Percentiles rank a stretch among this genome's conserved stretches.
Conservation (phyloP, 768 basidiomycete species). For the Boletus rufocinnamomeus region DNA sequence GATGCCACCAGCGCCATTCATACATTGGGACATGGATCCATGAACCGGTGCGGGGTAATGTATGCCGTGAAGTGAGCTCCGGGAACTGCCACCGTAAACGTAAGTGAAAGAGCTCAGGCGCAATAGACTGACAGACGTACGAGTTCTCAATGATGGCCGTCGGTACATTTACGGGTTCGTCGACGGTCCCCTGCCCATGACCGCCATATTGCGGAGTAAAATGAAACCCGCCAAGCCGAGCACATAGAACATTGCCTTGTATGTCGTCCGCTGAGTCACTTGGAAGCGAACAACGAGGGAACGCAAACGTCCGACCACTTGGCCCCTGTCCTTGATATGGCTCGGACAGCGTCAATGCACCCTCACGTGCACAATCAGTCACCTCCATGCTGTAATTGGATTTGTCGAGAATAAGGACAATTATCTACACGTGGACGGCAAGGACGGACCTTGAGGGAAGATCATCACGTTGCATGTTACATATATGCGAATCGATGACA, state of each 20-base stretch:
- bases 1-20: constrained; percentile 16
- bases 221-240: constrained; percentile 29
- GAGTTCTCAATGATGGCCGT: constrained; percentile 31
- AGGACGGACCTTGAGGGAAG: constrained; percentile 37
- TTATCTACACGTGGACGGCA: constrained; percentile 26
- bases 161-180: constrained; percentile 26
- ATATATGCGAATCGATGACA: constrained; percentile 32
- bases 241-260: constrained; percentile 27
- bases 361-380: constrained; percentile 29
- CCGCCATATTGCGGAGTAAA: constrained; percentile 19
- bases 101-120: constrained; percentile 22
- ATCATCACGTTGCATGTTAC: constrained; percentile 34
- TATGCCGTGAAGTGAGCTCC: constrained; percentile 25
- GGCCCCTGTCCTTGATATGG: constrained; percentile 27
- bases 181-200: constrained; percentile 17
- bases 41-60: constrained; percentile 29
- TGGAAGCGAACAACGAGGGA: constrained; percentile 12
- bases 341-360: constrained; percentile 15
- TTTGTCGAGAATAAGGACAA: constrained; percentile 15
- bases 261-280: constrained; percentile 26
- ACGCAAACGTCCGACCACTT: constrained; percentile 7
- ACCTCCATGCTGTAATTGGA: constrained; percentile 23
- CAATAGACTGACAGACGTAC: constrained; percentile 23
- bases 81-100: constrained; percentile 29
- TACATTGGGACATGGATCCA: constrained; percentile 21